phyloP scores from a whole-genome alignment of 1,139 yeast genomes.

The Pichia sp. region DNA sequence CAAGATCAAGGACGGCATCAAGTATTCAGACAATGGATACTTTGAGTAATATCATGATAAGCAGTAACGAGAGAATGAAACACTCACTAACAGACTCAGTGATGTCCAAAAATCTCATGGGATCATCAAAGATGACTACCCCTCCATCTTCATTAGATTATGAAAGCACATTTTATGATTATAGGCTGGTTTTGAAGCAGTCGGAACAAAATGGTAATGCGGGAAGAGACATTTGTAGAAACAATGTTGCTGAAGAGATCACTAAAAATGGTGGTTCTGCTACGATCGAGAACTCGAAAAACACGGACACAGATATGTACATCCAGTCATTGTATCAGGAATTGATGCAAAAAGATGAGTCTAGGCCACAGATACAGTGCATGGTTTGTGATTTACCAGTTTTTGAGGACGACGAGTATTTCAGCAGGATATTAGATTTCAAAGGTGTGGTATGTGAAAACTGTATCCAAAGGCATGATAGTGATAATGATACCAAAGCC shows the following conservation, averaged over 20 bases:
- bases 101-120: conserved; percentile 4
- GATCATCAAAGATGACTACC: conserved; percentile 6
- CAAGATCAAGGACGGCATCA: conserved; percentile 28
- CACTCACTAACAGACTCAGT: conserved; percentile 6
- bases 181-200: conserved; percentile 12
- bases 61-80: not conserved
- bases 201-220: conserved; percentile 10
- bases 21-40: conserved; percentile 29
- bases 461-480: conserved; percentile 32
- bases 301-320: conserved; percentile 8
- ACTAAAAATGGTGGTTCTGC: not conserved
- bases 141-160: conserved; percentile 17
- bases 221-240: not conserved
- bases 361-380: not conserved
- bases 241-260: conserved; percentile 20
- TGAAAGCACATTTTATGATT: conserved; percentile 13
- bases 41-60: not conserved
- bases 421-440: conserved; percentile 29
- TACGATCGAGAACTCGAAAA: conserved; percentile 3
- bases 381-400: conserved; percentile 52
- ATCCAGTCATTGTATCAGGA: conserved; percentile 12
- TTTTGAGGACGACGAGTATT: conserved; percentile 54
- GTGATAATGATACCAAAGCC: conserved; percentile 18
- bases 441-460: conserved; percentile 61
- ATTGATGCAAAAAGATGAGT: not conserved